phyloP scores from a whole-genome alignment of 331 rosid species.

The Quercus phellos region DNA sequence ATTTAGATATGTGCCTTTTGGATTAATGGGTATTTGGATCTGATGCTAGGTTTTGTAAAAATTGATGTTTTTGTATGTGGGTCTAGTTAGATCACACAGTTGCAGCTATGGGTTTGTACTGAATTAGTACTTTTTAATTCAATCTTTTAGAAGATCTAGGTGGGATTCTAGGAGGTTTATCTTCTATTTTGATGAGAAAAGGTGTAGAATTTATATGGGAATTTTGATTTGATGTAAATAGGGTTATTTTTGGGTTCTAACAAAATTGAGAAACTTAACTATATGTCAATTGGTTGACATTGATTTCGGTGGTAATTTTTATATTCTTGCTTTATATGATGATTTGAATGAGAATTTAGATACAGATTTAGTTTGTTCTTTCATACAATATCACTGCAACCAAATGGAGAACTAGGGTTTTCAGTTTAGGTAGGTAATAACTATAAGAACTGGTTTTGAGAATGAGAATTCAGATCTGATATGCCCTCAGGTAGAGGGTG shows the following conservation, averaged over 20 bases:
- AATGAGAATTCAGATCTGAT: background rate
- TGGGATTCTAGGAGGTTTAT: background rate
- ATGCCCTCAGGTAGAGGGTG: background rate
- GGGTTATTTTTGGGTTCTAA: background rate
- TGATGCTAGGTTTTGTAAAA: conserved; percentile 13
- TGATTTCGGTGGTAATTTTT: background rate
- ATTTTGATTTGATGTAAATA: no score
- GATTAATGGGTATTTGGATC: conserved; percentile 31
- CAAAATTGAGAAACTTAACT: background rate
- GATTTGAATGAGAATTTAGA: background rate
- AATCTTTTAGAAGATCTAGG: background rate
- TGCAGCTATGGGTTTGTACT: conserved; percentile 8
- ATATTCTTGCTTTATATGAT: background rate
- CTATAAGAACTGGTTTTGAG: background rate
- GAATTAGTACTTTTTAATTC: background rate
- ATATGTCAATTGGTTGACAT: background rate
- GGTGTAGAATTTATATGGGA: background rate
- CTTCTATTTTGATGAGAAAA: background rate
- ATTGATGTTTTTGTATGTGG: conserved; percentile 2
- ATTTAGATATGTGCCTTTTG: conserved; percentile 5
- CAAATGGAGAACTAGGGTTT: background rate
- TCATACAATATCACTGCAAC: background rate
- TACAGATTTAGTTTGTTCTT: background rate
- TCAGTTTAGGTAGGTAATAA: background rate
- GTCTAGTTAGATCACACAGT: conserved; percentile 30